phyloP scores from a whole-genome alignment of 176 grass and related monocot genomes.

The Pharus latifolius region DNA sequence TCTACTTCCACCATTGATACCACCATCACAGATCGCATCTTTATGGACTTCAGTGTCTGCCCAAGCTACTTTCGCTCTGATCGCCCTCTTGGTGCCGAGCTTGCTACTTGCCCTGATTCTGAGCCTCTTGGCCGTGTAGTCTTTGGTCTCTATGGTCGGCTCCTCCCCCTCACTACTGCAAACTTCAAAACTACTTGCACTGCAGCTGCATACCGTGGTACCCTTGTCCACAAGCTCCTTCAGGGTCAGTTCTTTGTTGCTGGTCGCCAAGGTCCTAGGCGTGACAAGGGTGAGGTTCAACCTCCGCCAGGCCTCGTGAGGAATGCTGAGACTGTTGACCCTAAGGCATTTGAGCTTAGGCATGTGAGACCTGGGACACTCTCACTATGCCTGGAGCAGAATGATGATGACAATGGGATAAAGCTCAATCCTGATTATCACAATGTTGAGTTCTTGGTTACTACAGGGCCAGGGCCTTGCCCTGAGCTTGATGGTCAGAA shows the following conservation, averaged over 20 bases:
- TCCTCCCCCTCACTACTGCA: conserved; percentile 53
- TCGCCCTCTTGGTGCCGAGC: conserved; percentile 57
- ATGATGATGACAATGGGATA: conserved; percentile 69
- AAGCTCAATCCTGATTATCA: conserved; percentile 77
- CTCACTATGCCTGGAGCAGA: conserved; percentile 79
- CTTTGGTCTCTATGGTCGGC: conserved; percentile 84
- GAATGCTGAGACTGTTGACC: conserved; percentile 58
- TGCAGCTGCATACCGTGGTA: conserved; percentile 64
- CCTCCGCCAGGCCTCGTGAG: conserved; percentile 50
- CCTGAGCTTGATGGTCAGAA: conserved; percentile 87
- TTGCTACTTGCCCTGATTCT: conserved; percentile 73
- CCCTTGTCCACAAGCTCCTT: conserved; percentile 79
- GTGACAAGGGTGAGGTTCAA: conserved; percentile 71
- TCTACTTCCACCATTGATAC: conserved; percentile 25
- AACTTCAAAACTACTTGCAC: conserved; percentile 78
- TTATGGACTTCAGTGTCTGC: conserved; percentile 89
- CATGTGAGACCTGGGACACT: conserved; percentile 74
- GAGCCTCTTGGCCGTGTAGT: conserved; percentile 79
- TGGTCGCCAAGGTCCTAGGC: conserved; percentile 57
- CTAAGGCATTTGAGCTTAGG: conserved; percentile 71
- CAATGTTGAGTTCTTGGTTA: conserved; percentile 96
- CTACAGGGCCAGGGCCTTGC: conserved; percentile 78
- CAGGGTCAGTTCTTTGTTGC: conserved; percentile 82
- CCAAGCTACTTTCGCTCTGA: conserved; percentile 74
- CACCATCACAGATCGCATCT: conserved; percentile 71